These are phyloP conservation scores for Pelargonium myrrhifolium DNA, from an alignment of 441 rosid genomes.

Conservation along the genomic window DNA sequence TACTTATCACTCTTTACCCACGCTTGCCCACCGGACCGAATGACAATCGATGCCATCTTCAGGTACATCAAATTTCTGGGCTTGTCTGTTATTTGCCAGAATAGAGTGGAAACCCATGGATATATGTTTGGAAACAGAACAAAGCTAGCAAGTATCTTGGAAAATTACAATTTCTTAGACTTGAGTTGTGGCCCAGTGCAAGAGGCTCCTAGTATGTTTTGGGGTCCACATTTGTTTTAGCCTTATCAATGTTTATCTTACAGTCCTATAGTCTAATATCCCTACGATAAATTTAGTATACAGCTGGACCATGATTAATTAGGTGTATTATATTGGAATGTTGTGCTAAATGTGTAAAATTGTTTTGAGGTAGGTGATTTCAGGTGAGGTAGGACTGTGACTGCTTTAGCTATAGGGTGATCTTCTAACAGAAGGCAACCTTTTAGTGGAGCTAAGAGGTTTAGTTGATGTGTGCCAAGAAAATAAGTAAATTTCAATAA, in stretches of 20 bases:
- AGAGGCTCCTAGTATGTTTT: not conserved
- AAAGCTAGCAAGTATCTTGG: not conserved
- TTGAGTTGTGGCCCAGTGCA: not conserved
- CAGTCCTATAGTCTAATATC: not conserved
- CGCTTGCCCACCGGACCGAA: conserved; percentile 94
- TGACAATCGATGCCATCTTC: conserved; percentile 99
- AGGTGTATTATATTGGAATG: conserved; percentile 3
- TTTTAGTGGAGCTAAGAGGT: not conserved
- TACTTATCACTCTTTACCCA: conserved; percentile 86
- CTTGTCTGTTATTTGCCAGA: not conserved
- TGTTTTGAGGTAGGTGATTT: not conserved
- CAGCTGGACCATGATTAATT: not conserved
- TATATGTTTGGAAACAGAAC: conserved; percentile 3
- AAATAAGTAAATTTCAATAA: too few relatives aligned
- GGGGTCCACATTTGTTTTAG: not conserved
- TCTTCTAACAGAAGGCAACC: not conserved
- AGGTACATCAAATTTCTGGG: conserved; percentile 41
- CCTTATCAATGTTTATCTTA: not conserved
- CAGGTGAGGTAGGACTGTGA: not conserved
- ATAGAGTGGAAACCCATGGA: not conserved
- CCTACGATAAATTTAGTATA: not conserved
- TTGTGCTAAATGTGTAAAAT: not conserved
- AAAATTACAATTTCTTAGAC: not conserved
- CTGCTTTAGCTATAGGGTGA: too few relatives aligned
- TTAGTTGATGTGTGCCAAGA: not conserved